phyloP scores from a whole-genome alignment of 495 filamentous ascomycete genomes.

The Penicillium bialowiezense region DNA sequence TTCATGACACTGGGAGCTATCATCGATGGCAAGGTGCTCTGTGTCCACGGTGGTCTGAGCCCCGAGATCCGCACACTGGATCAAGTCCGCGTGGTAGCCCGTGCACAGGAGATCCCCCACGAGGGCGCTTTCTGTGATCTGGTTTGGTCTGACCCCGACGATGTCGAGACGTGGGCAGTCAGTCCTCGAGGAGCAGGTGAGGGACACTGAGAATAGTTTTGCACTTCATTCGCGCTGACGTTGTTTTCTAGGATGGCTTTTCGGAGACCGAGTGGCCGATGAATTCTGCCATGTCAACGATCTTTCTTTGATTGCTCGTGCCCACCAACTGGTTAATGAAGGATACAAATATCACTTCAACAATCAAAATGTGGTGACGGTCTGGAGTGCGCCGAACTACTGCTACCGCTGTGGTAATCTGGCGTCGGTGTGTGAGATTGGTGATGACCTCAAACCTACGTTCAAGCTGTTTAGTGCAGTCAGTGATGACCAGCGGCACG shows the following conservation, averaged over 20 bases:
- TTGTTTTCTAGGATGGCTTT: conserved; percentile 70
- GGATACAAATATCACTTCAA: conserved; percentile 98
- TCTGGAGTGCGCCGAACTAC: conserved; percentile 98
- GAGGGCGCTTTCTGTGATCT: conserved; percentile 98
- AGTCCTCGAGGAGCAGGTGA: conserved; percentile 82
- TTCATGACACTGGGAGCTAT: conserved; percentile 95
- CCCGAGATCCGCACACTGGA: conserved; percentile 96
- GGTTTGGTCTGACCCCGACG: conserved; percentile 97
- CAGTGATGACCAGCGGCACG: conserved; percentile 83
- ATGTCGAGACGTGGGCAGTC: conserved; percentile 97
- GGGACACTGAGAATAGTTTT: conserved; percentile 1
- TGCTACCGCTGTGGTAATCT: conserved; percentile 98
- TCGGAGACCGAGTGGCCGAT: conserved; percentile 95
- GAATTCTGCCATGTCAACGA: conserved; percentile 99
- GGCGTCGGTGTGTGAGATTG: conserved; percentile 93
- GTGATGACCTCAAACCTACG: conserved; percentile 75
- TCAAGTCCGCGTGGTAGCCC: conserved; percentile 94
- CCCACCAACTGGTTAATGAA: conserved; percentile 96
- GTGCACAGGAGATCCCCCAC: conserved; percentile 96
- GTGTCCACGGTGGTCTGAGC: conserved; percentile 94
- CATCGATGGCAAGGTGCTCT: conserved; percentile 93
- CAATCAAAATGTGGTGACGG: conserved; percentile 96
- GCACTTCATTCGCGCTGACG: neutral
- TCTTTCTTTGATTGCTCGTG: conserved; percentile 88
- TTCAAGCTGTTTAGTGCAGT: conserved; percentile 97